These are phyloP conservation scores for Colletotrichum sp. DNA, from an alignment of 2,329 filamentous ascomycete species.

Conservation along the genomic window DNA sequence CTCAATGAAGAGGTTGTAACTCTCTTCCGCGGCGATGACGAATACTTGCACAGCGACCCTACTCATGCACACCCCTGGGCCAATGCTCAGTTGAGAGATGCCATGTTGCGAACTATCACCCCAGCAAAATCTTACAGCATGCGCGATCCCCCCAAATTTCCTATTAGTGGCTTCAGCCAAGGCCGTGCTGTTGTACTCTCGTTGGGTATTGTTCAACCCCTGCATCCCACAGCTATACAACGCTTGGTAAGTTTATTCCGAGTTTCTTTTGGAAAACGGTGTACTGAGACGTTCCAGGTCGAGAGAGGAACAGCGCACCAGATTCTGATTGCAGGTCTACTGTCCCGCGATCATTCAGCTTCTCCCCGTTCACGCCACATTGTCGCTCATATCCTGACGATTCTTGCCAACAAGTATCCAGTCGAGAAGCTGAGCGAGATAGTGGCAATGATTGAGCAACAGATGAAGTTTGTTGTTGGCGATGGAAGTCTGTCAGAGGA, in stretches of 20 bases:
- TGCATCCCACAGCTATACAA: constrained; percentile 37
- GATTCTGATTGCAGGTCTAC: constrained; percentile 25
- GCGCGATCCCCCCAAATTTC: constrained; percentile 17
- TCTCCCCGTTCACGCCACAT: constrained; percentile 26
- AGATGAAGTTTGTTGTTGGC: constrained; percentile 8
- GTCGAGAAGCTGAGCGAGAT: constrained; percentile 33
- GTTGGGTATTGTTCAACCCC: constrained; percentile 41
- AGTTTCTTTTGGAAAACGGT: background rate
- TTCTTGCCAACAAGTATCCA: constrained; percentile 51
- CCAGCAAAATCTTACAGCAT: constrained; percentile 8
- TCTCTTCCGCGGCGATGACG: constrained; percentile 37
- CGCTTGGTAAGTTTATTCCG: constrained; percentile 34
- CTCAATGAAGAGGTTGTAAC: constrained; percentile 38
- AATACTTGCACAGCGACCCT: background rate
- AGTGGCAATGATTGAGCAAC: constrained; percentile 26
- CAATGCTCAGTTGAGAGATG: constrained; percentile 7
- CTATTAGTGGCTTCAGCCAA: constrained; percentile 17
- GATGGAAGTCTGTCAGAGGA: constrained; percentile 15
- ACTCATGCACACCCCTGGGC: constrained; percentile 1
- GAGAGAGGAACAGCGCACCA: constrained; percentile 37
- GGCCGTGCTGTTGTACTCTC: constrained; percentile 32
- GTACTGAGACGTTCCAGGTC: constrained; percentile 34
- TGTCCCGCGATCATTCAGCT: constrained; percentile 23
- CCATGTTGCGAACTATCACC: constrained; percentile 11
- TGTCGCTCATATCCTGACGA: constrained; percentile 40